Evolutionary conservation across 140 eudicot genomes (phyloP).

Genomic region (Stevia rebaudiana): DNA sequence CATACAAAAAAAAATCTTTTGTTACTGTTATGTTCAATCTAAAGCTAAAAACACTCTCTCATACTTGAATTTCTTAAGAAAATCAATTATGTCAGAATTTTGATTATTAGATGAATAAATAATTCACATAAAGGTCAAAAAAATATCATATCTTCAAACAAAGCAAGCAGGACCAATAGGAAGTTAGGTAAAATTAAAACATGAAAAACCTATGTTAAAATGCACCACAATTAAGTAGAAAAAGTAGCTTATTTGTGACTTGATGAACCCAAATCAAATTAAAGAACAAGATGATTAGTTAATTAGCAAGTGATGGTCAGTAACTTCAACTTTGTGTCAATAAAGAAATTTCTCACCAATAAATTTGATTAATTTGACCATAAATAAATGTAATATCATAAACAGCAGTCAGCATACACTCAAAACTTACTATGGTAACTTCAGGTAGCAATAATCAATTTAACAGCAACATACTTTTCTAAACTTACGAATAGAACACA

Average conservation of each 20-base stretch:
- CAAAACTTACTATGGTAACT: neutral
- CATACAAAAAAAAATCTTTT: neutral
- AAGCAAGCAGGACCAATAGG: constrained; percentile 2
- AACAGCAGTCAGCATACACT: neutral
- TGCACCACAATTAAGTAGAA: neutral
- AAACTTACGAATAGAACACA: too few species aligned
- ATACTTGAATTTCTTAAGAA: neutral
- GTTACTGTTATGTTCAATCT: neutral
- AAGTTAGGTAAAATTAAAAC: neutral
- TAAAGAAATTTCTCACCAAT: neutral
- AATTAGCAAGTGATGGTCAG: neutral
- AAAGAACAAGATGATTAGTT: neutral
- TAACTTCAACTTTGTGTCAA: neutral
- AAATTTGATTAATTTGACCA: neutral
- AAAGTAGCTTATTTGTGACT: neutral
- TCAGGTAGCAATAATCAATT: neutral
- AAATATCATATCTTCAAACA: neutral
- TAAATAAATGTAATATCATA: neutral
- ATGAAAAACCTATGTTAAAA: neutral
- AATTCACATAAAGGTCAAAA: neutral
- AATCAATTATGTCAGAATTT: neutral
- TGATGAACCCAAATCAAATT: neutral
- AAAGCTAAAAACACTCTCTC: neutral
- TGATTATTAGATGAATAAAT: neutral
- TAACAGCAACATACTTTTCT: too few species aligned